These are phyloP conservation scores for Tuber umbilicatum DNA, from an alignment of 495 filamentous ascomycete species.

Conservation along the genomic window DNA sequence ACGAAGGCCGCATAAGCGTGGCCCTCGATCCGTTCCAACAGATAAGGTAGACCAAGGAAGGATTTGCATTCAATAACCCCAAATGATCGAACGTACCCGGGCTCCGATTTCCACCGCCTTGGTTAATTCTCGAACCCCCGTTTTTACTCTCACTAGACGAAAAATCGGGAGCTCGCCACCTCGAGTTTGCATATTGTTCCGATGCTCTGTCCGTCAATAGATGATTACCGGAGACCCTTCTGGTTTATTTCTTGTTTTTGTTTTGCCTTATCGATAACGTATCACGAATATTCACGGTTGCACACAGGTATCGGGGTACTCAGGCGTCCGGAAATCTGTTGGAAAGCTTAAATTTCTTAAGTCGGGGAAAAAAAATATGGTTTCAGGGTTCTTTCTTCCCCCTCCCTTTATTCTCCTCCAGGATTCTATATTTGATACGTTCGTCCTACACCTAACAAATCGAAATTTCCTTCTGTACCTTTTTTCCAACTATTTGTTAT, in stretches of 20 bases:
- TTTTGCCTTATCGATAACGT: conserved; percentile 6
- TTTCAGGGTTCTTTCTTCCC: not conserved
- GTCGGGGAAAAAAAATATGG: not conserved
- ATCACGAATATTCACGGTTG: conserved; percentile 2
- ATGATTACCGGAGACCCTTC: not conserved
- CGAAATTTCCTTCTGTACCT: not conserved
- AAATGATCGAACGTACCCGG: not conserved
- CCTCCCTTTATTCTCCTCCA: not conserved
- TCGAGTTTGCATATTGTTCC: not conserved
- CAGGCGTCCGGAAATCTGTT: conserved; percentile 4
- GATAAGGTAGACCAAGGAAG: conserved; percentile 34
- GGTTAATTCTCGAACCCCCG: not conserved
- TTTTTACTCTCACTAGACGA: not conserved
- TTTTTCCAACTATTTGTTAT: conserved; percentile 1
- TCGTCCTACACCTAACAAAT: not conserved
- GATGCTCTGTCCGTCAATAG: not conserved
- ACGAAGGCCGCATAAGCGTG: conserved; percentile 45
- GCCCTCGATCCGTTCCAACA: conserved; percentile 41
- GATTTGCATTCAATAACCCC: not conserved
- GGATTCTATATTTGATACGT: not conserved
- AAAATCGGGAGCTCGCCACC: not conserved
- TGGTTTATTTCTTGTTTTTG: not conserved
- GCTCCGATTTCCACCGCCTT: not conserved
- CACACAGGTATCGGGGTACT: conserved; percentile 1
- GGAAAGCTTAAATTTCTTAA: conserved; percentile 1